These are phyloP conservation scores for Lactarius tabidus DNA, from an alignment of 768 basidiomycete genomes.

Conservation along the genomic window DNA sequence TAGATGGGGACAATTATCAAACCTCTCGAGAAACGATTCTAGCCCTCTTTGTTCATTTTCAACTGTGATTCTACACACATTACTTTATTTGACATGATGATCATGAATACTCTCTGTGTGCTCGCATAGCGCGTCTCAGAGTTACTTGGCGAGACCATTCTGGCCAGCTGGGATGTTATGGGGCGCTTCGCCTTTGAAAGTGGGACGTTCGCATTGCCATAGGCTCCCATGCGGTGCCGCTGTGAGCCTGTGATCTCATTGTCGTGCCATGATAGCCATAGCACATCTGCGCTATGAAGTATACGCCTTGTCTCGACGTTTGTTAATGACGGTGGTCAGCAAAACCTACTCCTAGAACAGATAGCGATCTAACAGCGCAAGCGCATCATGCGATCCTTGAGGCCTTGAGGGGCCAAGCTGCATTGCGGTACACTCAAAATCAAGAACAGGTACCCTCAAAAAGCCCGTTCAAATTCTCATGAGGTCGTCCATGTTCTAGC, in stretches of 20 bases:
- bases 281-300: neutral
- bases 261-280: neutral
- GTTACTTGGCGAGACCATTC: neutral
- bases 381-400: too few relatives aligned
- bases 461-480: neutral
- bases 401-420: neutral
- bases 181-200: neutral
- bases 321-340: neutral
- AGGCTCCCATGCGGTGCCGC: neutral
- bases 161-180: neutral
- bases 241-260: too few relatives aligned
- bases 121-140: neutral
- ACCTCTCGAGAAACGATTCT: constrained; percentile 55
- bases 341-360: neutral
- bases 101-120: neutral
- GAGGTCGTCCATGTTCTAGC: neutral
- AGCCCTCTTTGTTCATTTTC: constrained; percentile 1
- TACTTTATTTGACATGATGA: neutral
- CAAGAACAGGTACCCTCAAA: neutral
- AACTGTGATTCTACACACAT: neutral
- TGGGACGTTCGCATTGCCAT: neutral
- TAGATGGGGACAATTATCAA: constrained; percentile 71
- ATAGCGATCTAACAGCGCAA: too few relatives aligned
- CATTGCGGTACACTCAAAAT: neutral
- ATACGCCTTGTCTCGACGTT: neutral